These are phyloP conservation scores for Oryza punctata DNA, from an alignment of 176 grass and related monocot species.

Conservation along the genomic window DNA sequence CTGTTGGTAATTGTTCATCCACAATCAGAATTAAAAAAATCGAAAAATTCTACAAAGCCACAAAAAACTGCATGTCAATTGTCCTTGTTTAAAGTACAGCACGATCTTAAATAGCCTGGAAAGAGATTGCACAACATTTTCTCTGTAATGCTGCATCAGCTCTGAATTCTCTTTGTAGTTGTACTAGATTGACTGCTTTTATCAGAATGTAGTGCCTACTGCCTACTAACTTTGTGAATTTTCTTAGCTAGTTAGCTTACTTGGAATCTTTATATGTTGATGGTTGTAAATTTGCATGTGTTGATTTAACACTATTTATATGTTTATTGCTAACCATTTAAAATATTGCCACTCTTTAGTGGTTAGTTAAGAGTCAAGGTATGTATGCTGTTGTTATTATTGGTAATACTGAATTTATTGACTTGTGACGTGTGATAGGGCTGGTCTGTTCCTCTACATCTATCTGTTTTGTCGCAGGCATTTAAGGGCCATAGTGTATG, in stretches of 20 bases:
- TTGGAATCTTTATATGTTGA: constrained; percentile 12
- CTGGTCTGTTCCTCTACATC: constrained; percentile 10
- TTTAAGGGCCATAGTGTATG: constrained; percentile 1
- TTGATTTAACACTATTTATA: background rate
- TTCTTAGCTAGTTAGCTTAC: background rate
- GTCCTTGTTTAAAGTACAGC: background rate
- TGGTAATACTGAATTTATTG: background rate
- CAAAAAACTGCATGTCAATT: background rate
- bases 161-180: constrained; percentile 16
- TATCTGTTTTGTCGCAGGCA: background rate
- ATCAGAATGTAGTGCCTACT: constrained; percentile 21
- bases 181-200: constrained; percentile 27
- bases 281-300: constrained; percentile 23
- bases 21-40: background rate
- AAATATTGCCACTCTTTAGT: background rate
- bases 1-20: constrained; percentile 24
- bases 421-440: background rate
- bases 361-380: constrained; percentile 1
- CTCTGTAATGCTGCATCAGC: background rate
- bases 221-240: constrained; percentile 9
- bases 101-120: background rate
- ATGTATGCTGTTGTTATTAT: background rate
- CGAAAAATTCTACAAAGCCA: background rate
- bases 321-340: constrained; percentile 3
- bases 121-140: background rate